phyloP scores from a whole-genome alignment of 2,329 filamentous ascomycete species.

The Fusarium sambucinum region DNA sequence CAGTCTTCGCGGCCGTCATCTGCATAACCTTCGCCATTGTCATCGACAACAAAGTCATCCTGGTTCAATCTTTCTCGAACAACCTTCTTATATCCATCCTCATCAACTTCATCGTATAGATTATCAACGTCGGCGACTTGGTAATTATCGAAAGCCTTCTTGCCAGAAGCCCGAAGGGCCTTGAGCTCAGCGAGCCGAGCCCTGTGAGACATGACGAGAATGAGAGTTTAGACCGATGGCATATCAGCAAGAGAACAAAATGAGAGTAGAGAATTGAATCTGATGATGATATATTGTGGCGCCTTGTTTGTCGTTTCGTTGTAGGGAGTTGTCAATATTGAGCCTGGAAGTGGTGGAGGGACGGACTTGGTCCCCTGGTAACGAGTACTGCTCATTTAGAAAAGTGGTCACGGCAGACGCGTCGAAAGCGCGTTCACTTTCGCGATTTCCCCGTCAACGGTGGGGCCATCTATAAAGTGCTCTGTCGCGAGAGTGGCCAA shows the following conservation, averaged over 20 bases:
- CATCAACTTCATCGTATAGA: slow-evolving; percentile 96
- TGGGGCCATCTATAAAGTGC: slow-evolving; percentile 31
- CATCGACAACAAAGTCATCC: slow-evolving; percentile 98
- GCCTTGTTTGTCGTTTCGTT: slow-evolving; percentile 1
- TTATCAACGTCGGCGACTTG: slow-evolving; percentile 85
- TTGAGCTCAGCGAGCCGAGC: slow-evolving; percentile 80
- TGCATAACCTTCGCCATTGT: slow-evolving; percentile 96
- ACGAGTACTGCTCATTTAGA: slow-evolving; percentile 36
- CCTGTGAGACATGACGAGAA: slow-evolving; percentile 55
- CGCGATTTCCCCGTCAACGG: slow-evolving; percentile 35
- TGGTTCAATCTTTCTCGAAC: slow-evolving; percentile 89
- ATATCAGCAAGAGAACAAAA: slow-evolving; percentile 34
- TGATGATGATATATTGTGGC: neutral
- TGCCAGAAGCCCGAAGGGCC: slow-evolving; percentile 87
- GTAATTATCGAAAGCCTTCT: slow-evolving; percentile 90
- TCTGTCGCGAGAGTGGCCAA: slow-evolving; percentile 19
- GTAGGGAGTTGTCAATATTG: slow-evolving; percentile 18
- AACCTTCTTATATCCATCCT: slow-evolving; percentile 96
- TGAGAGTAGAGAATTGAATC: neutral
- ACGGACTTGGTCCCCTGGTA: slow-evolving; percentile 36
- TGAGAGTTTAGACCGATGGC: slow-evolving; percentile 36
- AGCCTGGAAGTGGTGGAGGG: slow-evolving; percentile 25
- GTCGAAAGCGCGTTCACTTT: slow-evolving; percentile 29
- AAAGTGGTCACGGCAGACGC: slow-evolving; percentile 40
- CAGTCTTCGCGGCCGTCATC: slow-evolving; percentile 97